phyloP scores from a whole-genome alignment of 148 eudicot species.

The Limonium bicolor region DNA sequence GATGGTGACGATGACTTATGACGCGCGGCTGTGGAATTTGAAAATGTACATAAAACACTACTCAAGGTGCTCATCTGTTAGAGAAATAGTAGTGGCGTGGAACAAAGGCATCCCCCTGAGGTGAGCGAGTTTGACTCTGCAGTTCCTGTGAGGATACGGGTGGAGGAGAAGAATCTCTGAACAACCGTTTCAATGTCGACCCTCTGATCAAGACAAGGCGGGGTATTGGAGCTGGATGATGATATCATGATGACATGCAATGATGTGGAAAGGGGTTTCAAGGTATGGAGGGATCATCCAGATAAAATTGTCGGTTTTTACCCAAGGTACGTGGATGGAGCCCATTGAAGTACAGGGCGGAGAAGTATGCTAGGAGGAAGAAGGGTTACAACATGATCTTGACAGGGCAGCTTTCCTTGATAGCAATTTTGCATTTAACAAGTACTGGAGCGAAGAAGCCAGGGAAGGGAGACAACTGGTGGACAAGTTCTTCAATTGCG shows the following conservation, averaged over 20 bases:
- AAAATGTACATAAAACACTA: constrained; percentile 78
- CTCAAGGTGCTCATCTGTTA: constrained; percentile 87
- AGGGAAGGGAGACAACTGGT: constrained; percentile 53
- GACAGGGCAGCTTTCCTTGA: constrained; percentile 94
- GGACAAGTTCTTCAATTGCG: constrained; percentile 67
- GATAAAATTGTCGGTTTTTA: constrained; percentile 83
- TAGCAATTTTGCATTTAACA: constrained; percentile 31
- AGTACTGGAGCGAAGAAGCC: constrained; percentile 80
- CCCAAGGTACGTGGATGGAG: constrained; percentile 50
- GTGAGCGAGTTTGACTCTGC: constrained; percentile 59
- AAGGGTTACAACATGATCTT: constrained; percentile 80
- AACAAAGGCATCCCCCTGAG: constrained; percentile 78
- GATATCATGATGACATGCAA: constrained; percentile 92
- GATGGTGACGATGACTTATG: constrained; percentile 79
- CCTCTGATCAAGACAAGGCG: constrained; percentile 61
- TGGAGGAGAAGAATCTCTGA: constrained; percentile 69
- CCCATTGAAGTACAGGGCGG: constrained; percentile 50
- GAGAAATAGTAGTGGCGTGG: constrained; percentile 89
- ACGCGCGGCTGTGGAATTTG: constrained; percentile 90
- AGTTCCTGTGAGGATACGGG: constrained; percentile 73
- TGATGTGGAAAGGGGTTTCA: constrained; percentile 80
- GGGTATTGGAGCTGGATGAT: constrained; percentile 87
- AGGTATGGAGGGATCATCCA: constrained; percentile 84
- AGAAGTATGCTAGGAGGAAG: constrained; percentile 59
- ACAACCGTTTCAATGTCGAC: constrained; percentile 74